A percentile compares a stretch with the other conserved stretches of the same genome.
Evolutionary conservation across 306 rosid genomes (phyloP).

Genomic region (Sechiopsis laciniata): DNA sequence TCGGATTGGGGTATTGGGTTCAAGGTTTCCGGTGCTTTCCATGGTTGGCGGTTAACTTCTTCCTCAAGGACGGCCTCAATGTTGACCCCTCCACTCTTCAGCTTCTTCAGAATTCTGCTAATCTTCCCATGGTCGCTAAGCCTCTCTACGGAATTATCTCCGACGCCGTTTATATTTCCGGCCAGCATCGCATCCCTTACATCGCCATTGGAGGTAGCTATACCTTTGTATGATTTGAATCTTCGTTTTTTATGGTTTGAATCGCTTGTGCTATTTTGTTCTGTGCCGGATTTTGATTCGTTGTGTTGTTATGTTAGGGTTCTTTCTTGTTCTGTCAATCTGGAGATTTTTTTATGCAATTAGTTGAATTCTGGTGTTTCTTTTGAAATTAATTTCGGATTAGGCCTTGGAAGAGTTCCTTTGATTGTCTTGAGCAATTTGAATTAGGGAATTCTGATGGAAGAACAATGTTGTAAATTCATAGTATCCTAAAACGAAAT

Average conservation of each 20-base stretch:
- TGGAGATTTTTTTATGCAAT: background rate
- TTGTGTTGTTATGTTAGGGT: background rate
- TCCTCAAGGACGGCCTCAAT: slow-evolving; percentile 68
- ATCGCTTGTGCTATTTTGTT: background rate
- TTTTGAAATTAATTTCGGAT: background rate
- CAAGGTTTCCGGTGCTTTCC: slow-evolving; percentile 90
- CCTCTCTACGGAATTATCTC: slow-evolving; percentile 78
- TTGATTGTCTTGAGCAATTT: background rate
- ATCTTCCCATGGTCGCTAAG: slow-evolving; percentile 88
- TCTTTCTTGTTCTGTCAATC: background rate
- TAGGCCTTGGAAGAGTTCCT: background rate
- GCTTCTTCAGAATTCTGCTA: slow-evolving; percentile 73
- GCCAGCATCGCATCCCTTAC: slow-evolving; percentile 85
- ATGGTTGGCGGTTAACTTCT: slow-evolving; percentile 79
- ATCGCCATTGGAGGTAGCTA: slow-evolving; percentile 68
- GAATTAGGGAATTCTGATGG: slow-evolving; percentile 6
- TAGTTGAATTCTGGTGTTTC: background rate
- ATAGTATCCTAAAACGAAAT: background rate
- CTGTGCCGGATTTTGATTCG: background rate
- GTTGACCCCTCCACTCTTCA: slow-evolving; percentile 81
- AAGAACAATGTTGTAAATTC: background rate
- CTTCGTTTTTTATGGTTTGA: background rate
- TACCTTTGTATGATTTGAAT: background rate
- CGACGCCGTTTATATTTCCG: slow-evolving; percentile 59
- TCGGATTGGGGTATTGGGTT: slow-evolving; percentile 79